A percentile compares a stretch with the other conserved stretches of the same genome.
These are phyloP conservation scores for Penicillium sp. DNA, from an alignment of 2,329 filamentous ascomycete species.

Conservation along the genomic window DNA sequence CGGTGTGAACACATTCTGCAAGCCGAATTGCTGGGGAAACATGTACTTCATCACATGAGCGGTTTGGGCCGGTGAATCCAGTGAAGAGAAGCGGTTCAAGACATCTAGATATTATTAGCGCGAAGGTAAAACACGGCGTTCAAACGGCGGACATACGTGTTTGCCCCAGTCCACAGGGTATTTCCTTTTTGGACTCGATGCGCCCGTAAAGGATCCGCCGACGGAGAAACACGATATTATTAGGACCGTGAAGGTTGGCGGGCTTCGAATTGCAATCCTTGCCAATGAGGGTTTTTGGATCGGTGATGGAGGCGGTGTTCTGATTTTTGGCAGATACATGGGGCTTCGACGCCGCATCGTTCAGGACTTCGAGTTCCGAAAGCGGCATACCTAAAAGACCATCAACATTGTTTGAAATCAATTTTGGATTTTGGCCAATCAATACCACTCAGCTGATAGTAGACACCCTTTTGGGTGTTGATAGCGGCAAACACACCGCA, in stretches of 20 bases:
- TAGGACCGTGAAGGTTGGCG: slow-evolving; percentile 32
- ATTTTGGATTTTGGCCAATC: slow-evolving; percentile 1
- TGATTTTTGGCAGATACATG: background rate
- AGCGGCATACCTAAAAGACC: slow-evolving; percentile 31
- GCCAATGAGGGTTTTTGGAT: background rate
- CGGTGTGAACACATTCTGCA: slow-evolving; percentile 91
- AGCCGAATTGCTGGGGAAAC: slow-evolving; percentile 84
- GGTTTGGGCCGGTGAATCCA: slow-evolving; percentile 54
- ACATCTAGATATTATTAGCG: slow-evolving; percentile 62
- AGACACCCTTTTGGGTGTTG: slow-evolving; percentile 62
- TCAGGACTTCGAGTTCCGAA: slow-evolving; percentile 31
- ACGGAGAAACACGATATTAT: slow-evolving; percentile 73
- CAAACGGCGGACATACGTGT: slow-evolving; percentile 64
- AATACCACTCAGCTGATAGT: slow-evolving; percentile 77
- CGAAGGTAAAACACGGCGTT: background rate
- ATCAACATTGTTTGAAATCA: background rate
- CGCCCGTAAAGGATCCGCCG: slow-evolving; percentile 85
- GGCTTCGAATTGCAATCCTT: background rate
- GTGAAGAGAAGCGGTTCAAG: slow-evolving; percentile 66
- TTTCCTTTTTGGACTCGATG: slow-evolving; percentile 66
- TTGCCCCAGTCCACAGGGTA: slow-evolving; percentile 75
- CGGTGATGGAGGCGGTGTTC: background rate
- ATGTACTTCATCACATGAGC: slow-evolving; percentile 84
- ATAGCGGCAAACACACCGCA: slow-evolving; percentile 74
- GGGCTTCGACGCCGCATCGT: slow-evolving; percentile 2